A percentile compares a stretch with the other conserved stretches of the same genome.
Conservation (phyloP, 345 rosid species). For the Angophora floribunda region DNA sequence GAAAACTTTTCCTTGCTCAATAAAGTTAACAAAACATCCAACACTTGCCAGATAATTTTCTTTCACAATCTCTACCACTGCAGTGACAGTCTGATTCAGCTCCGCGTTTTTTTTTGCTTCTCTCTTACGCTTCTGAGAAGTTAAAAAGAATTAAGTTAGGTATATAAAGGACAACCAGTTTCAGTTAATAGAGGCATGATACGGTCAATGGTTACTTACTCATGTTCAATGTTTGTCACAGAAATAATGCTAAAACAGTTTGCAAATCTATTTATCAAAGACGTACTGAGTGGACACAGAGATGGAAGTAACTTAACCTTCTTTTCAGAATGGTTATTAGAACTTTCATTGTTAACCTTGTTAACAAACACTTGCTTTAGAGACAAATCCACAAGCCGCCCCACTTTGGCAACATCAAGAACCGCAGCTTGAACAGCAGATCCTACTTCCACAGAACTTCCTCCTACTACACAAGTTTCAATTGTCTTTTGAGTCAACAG, state of each 20-base stretch:
- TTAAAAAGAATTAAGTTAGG: neutral
- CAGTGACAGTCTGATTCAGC: conserved; percentile 64
- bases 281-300: neutral
- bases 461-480: conserved; percentile 45
- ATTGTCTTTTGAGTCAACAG: neutral
- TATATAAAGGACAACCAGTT: neutral
- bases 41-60: conserved; percentile 85
- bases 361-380: conserved; percentile 58
- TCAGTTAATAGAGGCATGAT: neutral
- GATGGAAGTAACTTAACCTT: conserved; percentile 36
- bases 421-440: conserved; percentile 62
- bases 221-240: neutral
- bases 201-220: neutral
- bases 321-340: conserved; percentile 24
- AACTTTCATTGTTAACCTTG: conserved; percentile 24
- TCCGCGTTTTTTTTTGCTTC: conserved; percentile 50
- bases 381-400: conserved; percentile 80
- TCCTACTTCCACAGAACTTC: conserved; percentile 40
- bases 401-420: conserved; percentile 78
- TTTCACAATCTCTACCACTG: conserved; percentile 89
- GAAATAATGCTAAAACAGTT: neutral
- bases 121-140: conserved; percentile 68
- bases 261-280: neutral
- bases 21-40: neutral
- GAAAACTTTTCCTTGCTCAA: neutral